phyloP scores from a whole-genome alignment of 805 yeast species.

The Saccharomycopsis javanensis region DNA sequence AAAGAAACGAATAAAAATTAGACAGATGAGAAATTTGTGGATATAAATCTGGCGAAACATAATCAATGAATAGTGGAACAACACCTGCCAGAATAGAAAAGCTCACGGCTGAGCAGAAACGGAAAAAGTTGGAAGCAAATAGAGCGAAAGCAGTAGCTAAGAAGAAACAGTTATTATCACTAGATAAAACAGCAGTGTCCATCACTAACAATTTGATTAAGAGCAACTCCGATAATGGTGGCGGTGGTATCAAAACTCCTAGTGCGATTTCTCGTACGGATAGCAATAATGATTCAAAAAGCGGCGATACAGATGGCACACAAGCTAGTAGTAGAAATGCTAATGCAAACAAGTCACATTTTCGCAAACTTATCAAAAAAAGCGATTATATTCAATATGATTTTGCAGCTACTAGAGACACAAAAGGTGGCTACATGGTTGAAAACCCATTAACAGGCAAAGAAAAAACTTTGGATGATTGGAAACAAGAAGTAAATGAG shows the following conservation, averaged over 20 bases:
- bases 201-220: too few relatives aligned
- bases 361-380: conserved; percentile 42
- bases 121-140: conserved; percentile 40
- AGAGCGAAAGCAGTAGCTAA: conserved; percentile 44
- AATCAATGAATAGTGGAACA: neutral
- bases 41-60: neutral
- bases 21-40: neutral
- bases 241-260: too few relatives aligned
- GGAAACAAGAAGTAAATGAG: conserved; percentile 36
- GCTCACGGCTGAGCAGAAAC: conserved; percentile 17
- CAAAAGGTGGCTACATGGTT: conserved; percentile 73
- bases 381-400: conserved; percentile 77
- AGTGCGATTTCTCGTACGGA: too few relatives aligned
- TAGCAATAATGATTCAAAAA: neutral
- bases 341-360: conserved; percentile 19
- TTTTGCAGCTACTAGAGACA: conserved; percentile 81
- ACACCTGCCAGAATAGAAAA: neutral
- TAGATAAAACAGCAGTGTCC: too few relatives aligned
- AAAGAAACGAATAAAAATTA: too few relatives aligned
- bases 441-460: conserved; percentile 26
- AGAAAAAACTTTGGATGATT: conserved; percentile 40
- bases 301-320: neutral
- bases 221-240: too few relatives aligned
- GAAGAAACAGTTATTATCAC: conserved; percentile 22
- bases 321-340: conserved; percentile 7